Percentiles rank a stretch among this genome's conserved stretches.
These are phyloP conservation scores for Aspergillus unguis DNA, from an alignment of 2,329 filamentous ascomycete species.

Conservation along the genomic window DNA sequence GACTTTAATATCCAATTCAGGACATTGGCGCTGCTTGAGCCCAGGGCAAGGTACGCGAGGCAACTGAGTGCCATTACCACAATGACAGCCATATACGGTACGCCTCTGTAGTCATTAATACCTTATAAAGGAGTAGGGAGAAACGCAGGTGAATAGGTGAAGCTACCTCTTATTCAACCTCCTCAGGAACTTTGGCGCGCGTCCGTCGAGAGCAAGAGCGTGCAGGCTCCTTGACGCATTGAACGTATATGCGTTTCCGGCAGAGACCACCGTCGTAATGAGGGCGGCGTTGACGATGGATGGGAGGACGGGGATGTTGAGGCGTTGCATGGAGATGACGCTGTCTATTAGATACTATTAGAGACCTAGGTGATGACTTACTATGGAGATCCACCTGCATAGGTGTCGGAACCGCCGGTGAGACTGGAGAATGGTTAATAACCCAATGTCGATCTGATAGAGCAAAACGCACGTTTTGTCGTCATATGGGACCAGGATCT, in stretches of 20 bases:
- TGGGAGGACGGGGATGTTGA: constrained; percentile 3
- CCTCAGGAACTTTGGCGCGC: constrained; percentile 1
- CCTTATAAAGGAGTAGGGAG: background rate
- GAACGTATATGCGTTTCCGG: constrained; percentile 5
- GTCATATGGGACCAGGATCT: constrained; percentile 3
- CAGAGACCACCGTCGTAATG: background rate
- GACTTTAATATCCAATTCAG: constrained; percentile 7
- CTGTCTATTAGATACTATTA: background rate
- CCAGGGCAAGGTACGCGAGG: constrained; percentile 2
- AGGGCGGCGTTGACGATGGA: constrained; percentile 4
- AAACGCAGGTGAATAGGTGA: background rate
- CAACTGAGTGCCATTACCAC: constrained; percentile 1
- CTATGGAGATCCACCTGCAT: constrained; percentile 5
- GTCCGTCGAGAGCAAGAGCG: constrained; percentile 1
- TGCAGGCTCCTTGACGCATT: constrained; percentile 4
- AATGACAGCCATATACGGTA: constrained; percentile 5
- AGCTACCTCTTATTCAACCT: background rate
- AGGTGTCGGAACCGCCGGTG: background rate
- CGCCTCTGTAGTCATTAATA: background rate
- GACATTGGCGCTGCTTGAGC: background rate
- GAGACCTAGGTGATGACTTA: background rate
- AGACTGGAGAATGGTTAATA: too few relatives aligned
- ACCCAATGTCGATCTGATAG: too few relatives aligned
- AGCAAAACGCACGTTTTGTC: constrained; percentile 2
- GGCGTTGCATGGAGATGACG: constrained; percentile 5